phyloP scores from a whole-genome alignment of 2,329 filamentous ascomycete species.

The Alternaria infectoria region DNA sequence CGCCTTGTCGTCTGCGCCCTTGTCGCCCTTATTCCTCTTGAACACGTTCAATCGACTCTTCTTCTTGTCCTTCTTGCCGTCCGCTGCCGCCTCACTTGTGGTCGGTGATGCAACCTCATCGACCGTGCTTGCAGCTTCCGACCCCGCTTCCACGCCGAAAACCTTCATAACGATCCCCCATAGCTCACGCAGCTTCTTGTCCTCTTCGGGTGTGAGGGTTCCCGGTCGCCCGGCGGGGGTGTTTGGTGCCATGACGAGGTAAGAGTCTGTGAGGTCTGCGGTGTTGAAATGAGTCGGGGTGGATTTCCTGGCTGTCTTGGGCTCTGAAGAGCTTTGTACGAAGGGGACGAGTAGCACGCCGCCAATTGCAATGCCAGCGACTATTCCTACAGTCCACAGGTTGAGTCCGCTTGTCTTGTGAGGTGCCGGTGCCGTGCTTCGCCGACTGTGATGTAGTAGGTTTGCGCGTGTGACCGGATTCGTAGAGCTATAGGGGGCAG shows the following conservation, averaged over 20 bases:
- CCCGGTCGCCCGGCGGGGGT: conserved; percentile 75
- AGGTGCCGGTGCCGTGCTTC: conserved; percentile 3
- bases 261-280: conserved; percentile 35
- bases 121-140: conserved; percentile 30
- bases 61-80: conserved; percentile 66
- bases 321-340: conserved; percentile 13
- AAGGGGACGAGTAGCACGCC: conserved; percentile 39
- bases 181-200: conserved; percentile 84
- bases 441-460: conserved; percentile 6
- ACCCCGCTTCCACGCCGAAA: conserved; percentile 61
- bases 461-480: conserved; percentile 17
- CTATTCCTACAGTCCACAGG: conserved; percentile 34
- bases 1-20: conserved; percentile 45
- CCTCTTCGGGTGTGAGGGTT: conserved; percentile 87
- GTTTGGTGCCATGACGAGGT: conserved; percentile 49
- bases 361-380: conserved; percentile 42
- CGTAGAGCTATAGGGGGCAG: conserved; percentile 14
- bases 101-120: conserved; percentile 20
- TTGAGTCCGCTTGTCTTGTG: conserved; percentile 34
- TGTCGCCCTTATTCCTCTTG: conserved; percentile 62
- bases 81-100: conserved; percentile 18
- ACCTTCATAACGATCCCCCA: conserved; percentile 80
- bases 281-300: conserved; percentile 24
- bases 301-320: conserved; percentile 10
- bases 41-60: conserved; percentile 78